Conservation (phyloP, 1,284 basidiomycete species). For the Cryptococcus jaspeensis region DNA sequence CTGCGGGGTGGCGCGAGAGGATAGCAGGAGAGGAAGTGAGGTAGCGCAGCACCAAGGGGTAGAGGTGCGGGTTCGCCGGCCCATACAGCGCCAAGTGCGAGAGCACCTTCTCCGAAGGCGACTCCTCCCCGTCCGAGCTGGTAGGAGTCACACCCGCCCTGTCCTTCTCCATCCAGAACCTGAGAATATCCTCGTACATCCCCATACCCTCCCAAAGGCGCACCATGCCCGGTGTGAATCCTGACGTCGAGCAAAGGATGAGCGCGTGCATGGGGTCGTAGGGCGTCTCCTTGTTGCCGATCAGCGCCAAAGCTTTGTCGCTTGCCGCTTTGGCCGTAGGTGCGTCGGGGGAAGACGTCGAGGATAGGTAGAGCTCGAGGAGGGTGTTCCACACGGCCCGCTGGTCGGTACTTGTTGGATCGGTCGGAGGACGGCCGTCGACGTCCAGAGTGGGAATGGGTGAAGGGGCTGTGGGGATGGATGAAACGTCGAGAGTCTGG, state of each 20-base stretch:
- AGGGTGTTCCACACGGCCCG: constrained; percentile 93
- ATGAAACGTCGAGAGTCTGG: constrained; percentile 57
- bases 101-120: constrained; percentile 68
- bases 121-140: background rate
- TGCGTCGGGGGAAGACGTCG: constrained; percentile 46
- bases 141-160: constrained; percentile 25
- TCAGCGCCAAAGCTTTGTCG: constrained; percentile 66
- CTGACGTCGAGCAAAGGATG: constrained; percentile 81
- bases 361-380: constrained; percentile 80
- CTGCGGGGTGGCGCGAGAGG: constrained; percentile 66
- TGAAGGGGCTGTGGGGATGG: background rate
- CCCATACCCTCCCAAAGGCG: constrained; percentile 88
- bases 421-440: constrained; percentile 54
- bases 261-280: constrained; percentile 90
- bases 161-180: constrained; percentile 82
- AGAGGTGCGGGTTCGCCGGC: constrained; percentile 67
- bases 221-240: constrained; percentile 80
- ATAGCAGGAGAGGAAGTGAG: constrained; percentile 74
- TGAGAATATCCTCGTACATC: constrained; percentile 92
- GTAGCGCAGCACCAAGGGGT: constrained; percentile 85
- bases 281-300: constrained; percentile 64
- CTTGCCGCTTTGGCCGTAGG: constrained; percentile 27
- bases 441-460: constrained; percentile 7
- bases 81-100: constrained; percentile 73
- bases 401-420: constrained; percentile 69